Base-by-base conservation (phyloP, 805 yeast genomes). In the Candida loeiensis region DNA sequence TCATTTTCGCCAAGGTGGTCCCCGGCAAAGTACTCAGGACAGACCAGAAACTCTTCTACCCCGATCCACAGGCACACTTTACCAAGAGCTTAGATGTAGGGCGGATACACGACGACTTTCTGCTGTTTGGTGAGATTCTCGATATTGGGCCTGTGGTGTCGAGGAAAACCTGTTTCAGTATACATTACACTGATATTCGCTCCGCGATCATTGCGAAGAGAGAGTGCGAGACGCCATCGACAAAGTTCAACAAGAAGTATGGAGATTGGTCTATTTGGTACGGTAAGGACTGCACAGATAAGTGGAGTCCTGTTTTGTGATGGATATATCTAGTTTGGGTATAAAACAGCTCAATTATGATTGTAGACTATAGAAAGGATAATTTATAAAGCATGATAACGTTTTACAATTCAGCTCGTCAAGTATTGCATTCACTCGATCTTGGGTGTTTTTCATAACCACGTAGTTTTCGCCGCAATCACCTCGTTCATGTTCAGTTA, bases 81-180 rank as follows among this genome's bases (percentile, higher is more conserved):
- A 66, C 73, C 0, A 39, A 39, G 5, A 70, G 65, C 3, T 65
- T 84, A 36, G 67, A 77, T 40, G 47, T 78, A 3, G 60, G 55
- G 2, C 69, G 62, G 12, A 58, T 81, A 2, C 60, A 55, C 27
- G 41, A 52, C 19, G 87, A 82, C 50, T 80, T 85, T 48, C 56
- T 54, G 4, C 51, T 49, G 15, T 82, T 70, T 59, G 95, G 93
- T 0, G 66, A 68, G 2, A 69, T 85, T 3, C 59, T 80, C 11
- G 87, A 82, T 28, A 60, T 83, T 2, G 60, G 76, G 1, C 85
- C 93, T 3, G 74, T 83, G n/a, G 67, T 85, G 4, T 82, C 89
- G 2, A 66, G 80, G 39, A 81, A 75, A 49, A 54, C 83, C 20
- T 74, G 87, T 43, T 66, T 85, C 47, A 69, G 81, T 8, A 60